These are phyloP conservation scores for Suillus spraguei DNA, from an alignment of 768 basidiomycete species.

Conservation along the genomic window DNA sequence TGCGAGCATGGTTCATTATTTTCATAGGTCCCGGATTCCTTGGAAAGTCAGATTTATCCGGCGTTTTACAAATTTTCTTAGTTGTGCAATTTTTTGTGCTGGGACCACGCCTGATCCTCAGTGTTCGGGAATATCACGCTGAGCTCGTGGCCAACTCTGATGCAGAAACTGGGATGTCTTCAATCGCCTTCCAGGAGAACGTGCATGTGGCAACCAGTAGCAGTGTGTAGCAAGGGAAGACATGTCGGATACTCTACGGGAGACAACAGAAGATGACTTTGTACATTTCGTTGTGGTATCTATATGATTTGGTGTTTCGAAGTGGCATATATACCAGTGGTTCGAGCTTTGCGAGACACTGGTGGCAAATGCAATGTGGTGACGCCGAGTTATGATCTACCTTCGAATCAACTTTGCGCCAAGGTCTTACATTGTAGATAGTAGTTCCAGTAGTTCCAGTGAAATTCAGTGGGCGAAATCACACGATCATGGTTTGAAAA, in stretches of 20 bases:
- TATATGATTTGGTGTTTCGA: background rate
- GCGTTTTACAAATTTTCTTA: background rate
- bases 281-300: background rate
- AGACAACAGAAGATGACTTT: background rate
- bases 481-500: too few relatives aligned
- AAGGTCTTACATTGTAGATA: too few relatives aligned
- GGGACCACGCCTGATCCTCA: background rate
- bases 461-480: too few relatives aligned
- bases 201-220: background rate
- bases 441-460: too few relatives aligned
- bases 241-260: background rate
- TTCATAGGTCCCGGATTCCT: background rate
- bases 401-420: too few relatives aligned
- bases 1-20: background rate
- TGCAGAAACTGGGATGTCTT: background rate
- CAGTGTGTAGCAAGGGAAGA: background rate
- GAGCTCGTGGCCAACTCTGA: background rate
- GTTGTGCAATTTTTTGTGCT: background rate
- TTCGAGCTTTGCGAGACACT: background rate
- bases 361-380: background rate
- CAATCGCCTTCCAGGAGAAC: background rate
- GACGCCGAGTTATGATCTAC: background rate
- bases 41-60: background rate
- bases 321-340: background rate
- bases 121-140: background rate